Percentiles rank a stretch among this genome's conserved stretches.
These are phyloP conservation scores for Fusarium pilosicola DNA, from an alignment of 2,329 filamentous ascomycete genomes.

Conservation along the genomic window DNA sequence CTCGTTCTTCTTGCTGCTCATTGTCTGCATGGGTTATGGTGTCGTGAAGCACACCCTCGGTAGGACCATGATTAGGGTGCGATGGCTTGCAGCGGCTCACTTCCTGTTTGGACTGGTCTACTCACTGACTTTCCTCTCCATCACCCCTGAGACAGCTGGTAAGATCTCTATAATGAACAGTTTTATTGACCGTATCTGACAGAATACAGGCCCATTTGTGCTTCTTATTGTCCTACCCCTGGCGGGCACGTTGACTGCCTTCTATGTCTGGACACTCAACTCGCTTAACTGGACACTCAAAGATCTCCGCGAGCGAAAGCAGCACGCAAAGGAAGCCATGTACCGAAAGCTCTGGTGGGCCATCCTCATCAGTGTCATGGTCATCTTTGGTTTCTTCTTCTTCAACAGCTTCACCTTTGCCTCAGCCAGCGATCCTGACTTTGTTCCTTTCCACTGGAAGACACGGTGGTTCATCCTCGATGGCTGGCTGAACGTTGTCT, in stretches of 20 bases:
- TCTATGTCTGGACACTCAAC: slow-evolving; percentile 99
- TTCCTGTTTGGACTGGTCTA: slow-evolving; percentile 97
- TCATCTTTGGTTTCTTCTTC: slow-evolving; percentile 99
- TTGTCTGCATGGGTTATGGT: slow-evolving; percentile 99
- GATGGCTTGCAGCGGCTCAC: slow-evolving; percentile 89
- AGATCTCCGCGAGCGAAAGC: slow-evolving; percentile 92
- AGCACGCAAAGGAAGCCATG: slow-evolving; percentile 93
- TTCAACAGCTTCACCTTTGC: slow-evolving; percentile 97
- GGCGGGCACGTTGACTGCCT: slow-evolving; percentile 90
- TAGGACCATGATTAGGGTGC: slow-evolving; percentile 92
- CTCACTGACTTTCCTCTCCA: slow-evolving; percentile 85
- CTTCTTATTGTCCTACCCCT: slow-evolving; percentile 93
- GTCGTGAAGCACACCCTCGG: slow-evolving; percentile 95
- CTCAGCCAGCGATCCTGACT: slow-evolving; percentile 83
- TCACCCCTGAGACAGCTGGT: slow-evolving; percentile 87
- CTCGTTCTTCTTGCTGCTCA: slow-evolving; percentile 96
- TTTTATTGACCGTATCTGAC: slow-evolving; percentile 32
- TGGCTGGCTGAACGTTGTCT: slow-evolving; percentile 96
- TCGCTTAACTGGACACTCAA: slow-evolving; percentile 95
- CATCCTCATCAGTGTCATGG: slow-evolving; percentile 88
- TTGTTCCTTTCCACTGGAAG: slow-evolving; percentile 97
- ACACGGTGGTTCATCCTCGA: slow-evolving; percentile 97
- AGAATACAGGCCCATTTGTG: slow-evolving; percentile 76
- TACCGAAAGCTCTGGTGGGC: slow-evolving; percentile 99
- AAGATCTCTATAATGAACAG: slow-evolving; percentile 42